Conservation (phyloP, 2,329 filamentous ascomycete species). For the Pezicula carpinea region DNA sequence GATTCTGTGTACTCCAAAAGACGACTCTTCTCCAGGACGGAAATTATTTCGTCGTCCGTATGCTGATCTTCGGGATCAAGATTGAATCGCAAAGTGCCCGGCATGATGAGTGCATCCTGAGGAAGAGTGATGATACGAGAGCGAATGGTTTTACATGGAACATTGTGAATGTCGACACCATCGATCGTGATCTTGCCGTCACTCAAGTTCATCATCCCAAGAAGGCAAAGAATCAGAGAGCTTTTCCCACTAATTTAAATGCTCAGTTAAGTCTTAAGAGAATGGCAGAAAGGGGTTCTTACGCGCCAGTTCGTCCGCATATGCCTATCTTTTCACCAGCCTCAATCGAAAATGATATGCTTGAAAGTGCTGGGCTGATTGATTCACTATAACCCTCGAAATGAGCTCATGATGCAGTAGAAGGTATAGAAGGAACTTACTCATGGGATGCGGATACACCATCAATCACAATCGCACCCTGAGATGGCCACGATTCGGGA, state of each 20-base stretch:
- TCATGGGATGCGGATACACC: not conserved
- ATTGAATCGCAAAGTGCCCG: slow-evolving; percentile 23
- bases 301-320: slow-evolving; percentile 45
- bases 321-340: slow-evolving; percentile 44
- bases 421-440: slow-evolving; percentile 9
- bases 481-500: not conserved
- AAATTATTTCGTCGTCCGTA: not conserved
- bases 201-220: slow-evolving; percentile 43
- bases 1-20: not conserved
- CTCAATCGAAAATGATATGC: slow-evolving; percentile 38
- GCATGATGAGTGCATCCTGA: slow-evolving; percentile 36
- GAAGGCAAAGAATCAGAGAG: slow-evolving; percentile 38
- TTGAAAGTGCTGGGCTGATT: not conserved
- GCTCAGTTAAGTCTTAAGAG: slow-evolving; percentile 3
- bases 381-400: slow-evolving; percentile 35
- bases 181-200: slow-evolving; percentile 36
- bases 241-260: slow-evolving; percentile 33
- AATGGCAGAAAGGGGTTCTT: slow-evolving; percentile 32
- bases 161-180: slow-evolving; percentile 33
- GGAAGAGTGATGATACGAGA: slow-evolving; percentile 35
- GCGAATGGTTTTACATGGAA: slow-evolving; percentile 35
- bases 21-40: not conserved
- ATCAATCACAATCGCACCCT: not conserved
- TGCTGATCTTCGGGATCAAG: slow-evolving; percentile 13
- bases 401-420: slow-evolving; percentile 11